These are phyloP conservation scores for Trifolium dubium DNA, from an alignment of 306 rosid species.

Conservation along the genomic window DNA sequence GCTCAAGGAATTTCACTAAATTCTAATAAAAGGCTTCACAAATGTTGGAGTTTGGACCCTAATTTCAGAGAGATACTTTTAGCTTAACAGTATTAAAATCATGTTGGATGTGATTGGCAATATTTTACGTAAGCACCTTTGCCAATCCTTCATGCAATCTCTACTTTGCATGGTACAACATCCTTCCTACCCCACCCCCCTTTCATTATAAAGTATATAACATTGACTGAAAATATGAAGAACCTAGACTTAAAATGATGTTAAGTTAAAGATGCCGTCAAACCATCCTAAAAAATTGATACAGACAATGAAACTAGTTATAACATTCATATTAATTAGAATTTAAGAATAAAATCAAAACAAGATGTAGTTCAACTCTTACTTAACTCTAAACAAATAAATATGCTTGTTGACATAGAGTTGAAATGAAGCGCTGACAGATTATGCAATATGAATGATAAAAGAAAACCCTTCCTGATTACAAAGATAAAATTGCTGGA, in stretches of 20 bases:
- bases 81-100: background rate
- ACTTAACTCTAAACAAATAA: slow-evolving; percentile 26
- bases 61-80: background rate
- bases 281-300: slow-evolving; percentile 28
- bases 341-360: slow-evolving; percentile 10
- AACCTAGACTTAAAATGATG: slow-evolving; percentile 14
- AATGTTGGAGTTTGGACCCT: background rate
- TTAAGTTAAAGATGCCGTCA: slow-evolving; percentile 22
- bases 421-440: slow-evolving; percentile 31
- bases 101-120: background rate
- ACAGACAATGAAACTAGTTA: slow-evolving; percentile 29
- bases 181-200: background rate
- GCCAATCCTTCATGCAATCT: slow-evolving; percentile 7
- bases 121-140: slow-evolving; percentile 14
- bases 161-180: slow-evolving; percentile 21
- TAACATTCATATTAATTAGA: slow-evolving; percentile 17
- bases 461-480: slow-evolving; percentile 4
- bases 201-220: background rate
- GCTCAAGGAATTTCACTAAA: too few relatives aligned
- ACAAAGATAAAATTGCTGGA: slow-evolving; percentile 17
- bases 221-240: slow-evolving; percentile 6
- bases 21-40: too few relatives aligned
- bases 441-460: slow-evolving; percentile 17
- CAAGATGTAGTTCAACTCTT: slow-evolving; percentile 7
- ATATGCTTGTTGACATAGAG: slow-evolving; percentile 8